Percentiles rank a stretch among this genome's conserved stretches.
Conservation (phyloP, 148 eudicot genomes). For the Silene uniflora region DNA sequence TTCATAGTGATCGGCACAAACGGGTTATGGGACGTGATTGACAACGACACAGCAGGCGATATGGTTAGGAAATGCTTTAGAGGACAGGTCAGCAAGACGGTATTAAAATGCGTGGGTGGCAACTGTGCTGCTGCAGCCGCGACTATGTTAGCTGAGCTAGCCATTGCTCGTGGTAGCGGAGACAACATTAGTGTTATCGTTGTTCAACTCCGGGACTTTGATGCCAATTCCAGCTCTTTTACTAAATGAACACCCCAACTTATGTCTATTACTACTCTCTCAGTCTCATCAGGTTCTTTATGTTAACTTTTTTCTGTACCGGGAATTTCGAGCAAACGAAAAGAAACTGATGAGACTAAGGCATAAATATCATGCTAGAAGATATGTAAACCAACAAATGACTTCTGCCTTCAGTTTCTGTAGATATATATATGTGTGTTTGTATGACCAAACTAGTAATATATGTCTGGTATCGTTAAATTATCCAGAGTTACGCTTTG, state of each 20-base stretch:
- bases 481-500: not conserved
- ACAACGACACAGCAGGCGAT: constrained; percentile 38
- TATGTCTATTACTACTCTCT: not conserved
- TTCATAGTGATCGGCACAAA: constrained; percentile 48
- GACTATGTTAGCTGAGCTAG: constrained; percentile 38
- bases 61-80: constrained; percentile 34
- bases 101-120: constrained; percentile 5
- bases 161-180: constrained; percentile 41
- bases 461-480: no score
- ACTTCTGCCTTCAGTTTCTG: not conserved
- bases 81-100: constrained; percentile 23
- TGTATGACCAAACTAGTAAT: no score
- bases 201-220: constrained; percentile 24
- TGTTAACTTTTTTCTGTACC: no score
- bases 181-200: constrained; percentile 52
- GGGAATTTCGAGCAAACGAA: no score
- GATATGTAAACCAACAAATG: not conserved
- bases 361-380: not conserved
- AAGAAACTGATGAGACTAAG: not conserved
- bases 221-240: constrained; percentile 1
- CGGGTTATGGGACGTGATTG: constrained; percentile 56
- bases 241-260: not conserved
- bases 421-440: no score
- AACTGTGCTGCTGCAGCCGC: constrained; percentile 34
- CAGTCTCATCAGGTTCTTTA: not conserved